Percentiles rank a stretch among this genome's conserved stretches.
phyloP scores from a whole-genome alignment of 73 alveolate species.

The Paramecium primaurelia region DNA sequence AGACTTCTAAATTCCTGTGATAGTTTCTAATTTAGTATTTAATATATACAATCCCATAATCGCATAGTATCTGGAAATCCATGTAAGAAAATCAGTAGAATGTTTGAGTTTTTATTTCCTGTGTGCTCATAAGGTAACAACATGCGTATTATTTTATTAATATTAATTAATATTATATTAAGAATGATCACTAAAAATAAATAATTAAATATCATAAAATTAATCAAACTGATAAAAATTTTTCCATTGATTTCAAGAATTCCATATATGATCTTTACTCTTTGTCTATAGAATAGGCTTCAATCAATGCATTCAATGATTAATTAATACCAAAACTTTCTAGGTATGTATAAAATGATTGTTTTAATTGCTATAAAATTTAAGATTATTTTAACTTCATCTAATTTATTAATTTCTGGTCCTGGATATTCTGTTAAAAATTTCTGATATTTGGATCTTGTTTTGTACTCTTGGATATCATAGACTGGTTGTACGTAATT shows the following conservation, averaged over 20 bases:
- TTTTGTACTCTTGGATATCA: conserved; percentile 1
- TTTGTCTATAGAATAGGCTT: conserved; percentile 14
- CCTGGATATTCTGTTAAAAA: conserved; percentile 5
- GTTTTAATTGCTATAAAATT: not conserved
- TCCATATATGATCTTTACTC: conserved; percentile 40
- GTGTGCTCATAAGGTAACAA: conserved; percentile 59
- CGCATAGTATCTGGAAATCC: conserved; percentile 57
- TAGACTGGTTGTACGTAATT: conserved; percentile 7
- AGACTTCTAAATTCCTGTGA: not conserved
- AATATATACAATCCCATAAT: conserved; percentile 45
- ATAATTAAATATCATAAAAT: not conserved
- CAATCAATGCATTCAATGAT: not conserved
- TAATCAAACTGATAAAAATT: not conserved
- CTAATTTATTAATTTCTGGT: conserved; percentile 31
- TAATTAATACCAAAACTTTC: not conserved
- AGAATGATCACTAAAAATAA: not conserved
- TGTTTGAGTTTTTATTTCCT: conserved; percentile 49
- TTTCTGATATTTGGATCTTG: not conserved
- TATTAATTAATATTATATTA: not conserved
- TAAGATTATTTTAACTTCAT: not conserved
- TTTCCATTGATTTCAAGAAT: not conserved
- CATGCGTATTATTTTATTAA: not conserved
- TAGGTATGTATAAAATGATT: not conserved
- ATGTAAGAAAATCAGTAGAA: conserved; percentile 40
- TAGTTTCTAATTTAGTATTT: not conserved